Base-by-base conservation (phyloP, 202 grass and related monocot species). In the Dendrocalamus latiflorus region DNA sequence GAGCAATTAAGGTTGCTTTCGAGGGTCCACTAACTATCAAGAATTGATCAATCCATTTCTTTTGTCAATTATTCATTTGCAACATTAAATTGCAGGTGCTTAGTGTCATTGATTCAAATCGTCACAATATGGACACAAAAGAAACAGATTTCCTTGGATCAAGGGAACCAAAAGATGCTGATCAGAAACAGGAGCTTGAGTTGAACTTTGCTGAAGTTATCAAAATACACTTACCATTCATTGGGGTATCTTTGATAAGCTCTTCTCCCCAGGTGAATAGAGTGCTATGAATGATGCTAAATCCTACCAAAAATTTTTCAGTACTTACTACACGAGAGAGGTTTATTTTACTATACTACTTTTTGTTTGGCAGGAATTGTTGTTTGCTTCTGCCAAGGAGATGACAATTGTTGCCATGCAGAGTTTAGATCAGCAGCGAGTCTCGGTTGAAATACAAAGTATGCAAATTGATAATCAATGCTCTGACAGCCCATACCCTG, bases 401-500 rank as follows among this genome's bases (percentile, higher is more conserved):
- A 90, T 87, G 39, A 91, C 78, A 20, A 49, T 98, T 77, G 90
- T 98, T 81, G 68, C 83, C 60, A 95, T 91, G 87, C 95, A 95
- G 83, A 98, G 89, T 83, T 89, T 98, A 86, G 87, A 95, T 86
- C 90, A 91, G 79, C 92, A 98, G 55, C 90, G 76, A 63, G 61
- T 98, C 38, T 87, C 80, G 2, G 68, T 93, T 80, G 87, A 93
- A 88, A 91, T 88, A 70, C 86, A 86, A 65, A 89, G 83, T 86
- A 90, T 98, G 81, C 95, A 98, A 95, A 94, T 98, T 71, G 95
- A 98, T 86, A 98, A 98, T 91, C 95, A 98, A 37, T 82, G 91
- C 84, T 76, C 85, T 64, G 95, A 93, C 72, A 93, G 90, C 77
- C 91, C 87, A 77, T 93, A 95, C 90, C 95, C 95, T 75, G 87